These are phyloP conservation scores for Chytriomyces sp. DNA, from an alignment of 192 early-diverging fungal genomes.

Conservation along the genomic window DNA sequence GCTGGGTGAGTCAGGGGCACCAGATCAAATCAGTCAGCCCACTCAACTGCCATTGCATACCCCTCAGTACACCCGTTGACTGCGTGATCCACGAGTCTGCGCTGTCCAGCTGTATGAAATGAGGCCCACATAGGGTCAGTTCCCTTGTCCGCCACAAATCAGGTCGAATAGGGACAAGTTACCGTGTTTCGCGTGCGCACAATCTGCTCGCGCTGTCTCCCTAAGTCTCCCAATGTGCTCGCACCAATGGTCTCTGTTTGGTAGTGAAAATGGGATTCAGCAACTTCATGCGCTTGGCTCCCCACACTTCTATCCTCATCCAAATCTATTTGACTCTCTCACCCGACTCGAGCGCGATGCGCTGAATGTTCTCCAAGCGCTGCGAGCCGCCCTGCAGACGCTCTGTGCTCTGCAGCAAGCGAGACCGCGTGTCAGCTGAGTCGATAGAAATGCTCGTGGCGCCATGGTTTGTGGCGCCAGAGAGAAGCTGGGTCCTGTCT, in stretches of 20 bases:
- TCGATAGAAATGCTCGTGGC: constrained; percentile 37
- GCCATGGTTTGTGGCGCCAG: background rate
- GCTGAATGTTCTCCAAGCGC: constrained; percentile 82
- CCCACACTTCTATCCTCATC: no score
- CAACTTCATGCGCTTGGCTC: no score
- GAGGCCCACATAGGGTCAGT: background rate
- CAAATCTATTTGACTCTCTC: no score
- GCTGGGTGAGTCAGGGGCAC: background rate
- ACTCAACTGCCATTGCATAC: constrained; percentile 76
- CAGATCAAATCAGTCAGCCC: constrained; percentile 44
- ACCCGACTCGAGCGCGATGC: constrained; percentile 88
- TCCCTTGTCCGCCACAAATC: background rate
- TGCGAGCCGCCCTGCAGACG: constrained; percentile 72
- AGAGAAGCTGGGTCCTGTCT: constrained; percentile 46
- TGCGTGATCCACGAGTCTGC: constrained; percentile 61
- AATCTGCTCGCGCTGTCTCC: constrained; percentile 90
- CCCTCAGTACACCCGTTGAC: constrained; percentile 49
- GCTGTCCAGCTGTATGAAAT: constrained; percentile 33
- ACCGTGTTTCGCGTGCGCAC: constrained; percentile 80
- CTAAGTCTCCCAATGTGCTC: constrained; percentile 76
- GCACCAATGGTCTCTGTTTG: constrained; percentile 83
- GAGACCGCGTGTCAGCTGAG: constrained; percentile 72
- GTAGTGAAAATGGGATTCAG: no score
- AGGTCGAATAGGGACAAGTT: constrained; percentile 22
- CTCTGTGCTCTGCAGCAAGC: constrained; percentile 82